These are phyloP conservation scores for Gnomoniopsis smithogilvyi DNA, from an alignment of 2,329 filamentous ascomycete genomes.

Conservation along the genomic window DNA sequence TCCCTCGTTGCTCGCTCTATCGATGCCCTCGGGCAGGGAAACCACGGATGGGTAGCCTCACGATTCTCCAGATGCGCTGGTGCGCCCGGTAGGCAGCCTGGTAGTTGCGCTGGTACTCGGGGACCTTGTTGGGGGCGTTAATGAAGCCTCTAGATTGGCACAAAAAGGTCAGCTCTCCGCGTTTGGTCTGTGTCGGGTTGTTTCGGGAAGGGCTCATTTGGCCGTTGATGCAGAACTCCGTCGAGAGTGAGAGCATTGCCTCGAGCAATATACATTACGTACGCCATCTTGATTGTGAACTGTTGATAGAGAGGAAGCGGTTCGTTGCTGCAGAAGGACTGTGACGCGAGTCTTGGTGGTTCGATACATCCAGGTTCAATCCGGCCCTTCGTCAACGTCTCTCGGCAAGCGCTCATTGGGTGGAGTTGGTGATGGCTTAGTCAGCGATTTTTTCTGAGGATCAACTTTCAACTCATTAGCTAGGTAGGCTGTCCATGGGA, in stretches of 20 bases:
- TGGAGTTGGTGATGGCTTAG: not conserved
- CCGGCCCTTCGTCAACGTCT: constrained; percentile 1
- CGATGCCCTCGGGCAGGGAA: not conserved
- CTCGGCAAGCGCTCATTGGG: not conserved
- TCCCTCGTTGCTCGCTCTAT: not conserved
- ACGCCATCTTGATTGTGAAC: constrained; percentile 28
- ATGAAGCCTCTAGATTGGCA: constrained; percentile 43
- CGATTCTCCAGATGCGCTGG: constrained; percentile 74
- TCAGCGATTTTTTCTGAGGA: not conserved
- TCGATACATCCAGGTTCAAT: constrained; percentile 4
- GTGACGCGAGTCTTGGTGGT: constrained; percentile 6
- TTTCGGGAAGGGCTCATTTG: constrained; percentile 11
- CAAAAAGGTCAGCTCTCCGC: constrained; percentile 25
- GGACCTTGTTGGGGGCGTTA: constrained; percentile 74
- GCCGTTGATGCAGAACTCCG: not conserved
- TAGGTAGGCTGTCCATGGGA: too few relatives aligned
- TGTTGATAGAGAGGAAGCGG: constrained; percentile 20
- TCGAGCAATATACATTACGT: constrained; percentile 17
- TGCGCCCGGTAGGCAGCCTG: constrained; percentile 68
- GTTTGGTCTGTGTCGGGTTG: constrained; percentile 1
- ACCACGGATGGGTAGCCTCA: constrained; percentile 42
- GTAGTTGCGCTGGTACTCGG: constrained; percentile 70
- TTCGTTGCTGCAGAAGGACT: constrained; percentile 12
- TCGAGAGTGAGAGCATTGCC: not conserved
- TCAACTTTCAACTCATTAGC: not conserved